A percentile compares a stretch with the other conserved stretches of the same genome.
These are phyloP conservation scores for Pyrenochaeta sp. DNA, from an alignment of 2,329 filamentous ascomycete genomes.

Conservation along the genomic window DNA sequence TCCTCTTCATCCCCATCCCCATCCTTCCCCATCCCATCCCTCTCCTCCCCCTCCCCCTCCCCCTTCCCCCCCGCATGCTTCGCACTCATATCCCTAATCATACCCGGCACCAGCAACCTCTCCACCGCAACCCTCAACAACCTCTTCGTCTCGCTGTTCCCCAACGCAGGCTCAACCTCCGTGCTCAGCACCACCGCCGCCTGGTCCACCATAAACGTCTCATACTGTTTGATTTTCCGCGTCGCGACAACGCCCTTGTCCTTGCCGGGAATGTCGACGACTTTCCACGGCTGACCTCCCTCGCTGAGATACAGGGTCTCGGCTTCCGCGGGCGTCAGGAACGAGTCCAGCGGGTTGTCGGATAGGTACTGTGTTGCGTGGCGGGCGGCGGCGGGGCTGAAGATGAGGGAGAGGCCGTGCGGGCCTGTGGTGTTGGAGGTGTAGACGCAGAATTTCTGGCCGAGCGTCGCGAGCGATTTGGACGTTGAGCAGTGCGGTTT, in stretches of 20 bases:
- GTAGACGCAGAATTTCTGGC: slow-evolving; percentile 30
- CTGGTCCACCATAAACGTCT: slow-evolving; percentile 36
- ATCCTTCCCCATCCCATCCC: slow-evolving; percentile 9
- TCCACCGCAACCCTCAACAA: slow-evolving; percentile 21
- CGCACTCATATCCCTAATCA: slow-evolving; percentile 23
- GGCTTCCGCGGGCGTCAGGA: slow-evolving; percentile 13
- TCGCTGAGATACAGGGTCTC: slow-evolving; percentile 4
- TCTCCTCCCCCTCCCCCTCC: slow-evolving; percentile 5
- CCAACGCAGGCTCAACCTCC: slow-evolving; percentile 8
- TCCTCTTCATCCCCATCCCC: slow-evolving; percentile 5
- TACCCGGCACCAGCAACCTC: slow-evolving; percentile 12
- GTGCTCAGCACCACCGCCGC: slow-evolving; percentile 24
- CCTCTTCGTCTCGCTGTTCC: neutral
- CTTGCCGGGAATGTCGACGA: slow-evolving; percentile 24
- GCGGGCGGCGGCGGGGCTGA: slow-evolving; percentile 12
- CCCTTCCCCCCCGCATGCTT: slow-evolving; percentile 5
- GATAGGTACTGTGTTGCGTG: slow-evolving; percentile 8
- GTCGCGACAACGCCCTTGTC: slow-evolving; percentile 30
- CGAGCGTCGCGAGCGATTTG: slow-evolving; percentile 5
- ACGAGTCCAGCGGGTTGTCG: slow-evolving; percentile 23
- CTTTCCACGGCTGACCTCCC: slow-evolving; percentile 19
- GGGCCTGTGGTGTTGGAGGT: slow-evolving; percentile 22
- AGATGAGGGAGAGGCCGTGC: slow-evolving; percentile 22
- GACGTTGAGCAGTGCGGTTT: slow-evolving; percentile 20
- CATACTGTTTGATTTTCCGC: slow-evolving; percentile 21